A percentile compares a stretch with the other conserved stretches of the same genome.
These are phyloP conservation scores for Austropuccinia psidii DNA, from an alignment of 1,284 basidiomycete species.

Conservation along the genomic window DNA sequence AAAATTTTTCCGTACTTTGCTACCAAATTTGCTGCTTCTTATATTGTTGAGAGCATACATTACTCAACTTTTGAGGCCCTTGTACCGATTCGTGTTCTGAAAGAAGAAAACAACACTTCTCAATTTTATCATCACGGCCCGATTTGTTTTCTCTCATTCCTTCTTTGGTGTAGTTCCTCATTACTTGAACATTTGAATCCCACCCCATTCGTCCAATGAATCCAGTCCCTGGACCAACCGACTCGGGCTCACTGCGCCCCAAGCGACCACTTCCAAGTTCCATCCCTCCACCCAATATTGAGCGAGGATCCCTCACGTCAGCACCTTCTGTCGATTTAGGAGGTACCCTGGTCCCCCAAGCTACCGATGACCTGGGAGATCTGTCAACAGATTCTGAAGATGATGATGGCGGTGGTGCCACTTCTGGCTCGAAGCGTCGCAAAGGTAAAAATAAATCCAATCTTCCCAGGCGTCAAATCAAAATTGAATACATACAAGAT, in stretches of 20 bases:
- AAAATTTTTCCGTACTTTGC: too few relatives aligned
- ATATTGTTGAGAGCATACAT: too few relatives aligned
- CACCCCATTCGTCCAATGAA: constrained; percentile 31
- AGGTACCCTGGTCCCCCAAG: constrained; percentile 22
- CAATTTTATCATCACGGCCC: too few relatives aligned
- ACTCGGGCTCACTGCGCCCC: neutral
- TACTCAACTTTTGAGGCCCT: neutral
- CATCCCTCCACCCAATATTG: neutral
- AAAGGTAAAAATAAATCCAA: constrained; percentile 17
- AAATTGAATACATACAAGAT: constrained; percentile 37
- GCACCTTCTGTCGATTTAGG: constrained; percentile 19
- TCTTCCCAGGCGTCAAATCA: constrained; percentile 28
- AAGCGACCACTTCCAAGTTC: constrained; percentile 10
- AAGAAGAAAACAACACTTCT: constrained; percentile 11
- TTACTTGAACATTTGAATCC: constrained; percentile 4
- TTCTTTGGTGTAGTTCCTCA: neutral
- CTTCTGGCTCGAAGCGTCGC: constrained; percentile 26
- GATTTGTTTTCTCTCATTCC: too few relatives aligned
- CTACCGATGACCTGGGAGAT: constrained; percentile 13
- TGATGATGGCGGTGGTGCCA: neutral
- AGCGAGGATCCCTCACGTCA: neutral
- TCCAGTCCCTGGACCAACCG: constrained; percentile 3
- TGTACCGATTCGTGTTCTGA: constrained; percentile 11
- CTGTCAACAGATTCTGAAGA: constrained; percentile 34
- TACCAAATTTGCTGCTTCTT: too few relatives aligned